These are phyloP conservation scores for Botryotinia convoluta DNA, from an alignment of 2,329 filamentous ascomycete species.

Conservation along the genomic window DNA sequence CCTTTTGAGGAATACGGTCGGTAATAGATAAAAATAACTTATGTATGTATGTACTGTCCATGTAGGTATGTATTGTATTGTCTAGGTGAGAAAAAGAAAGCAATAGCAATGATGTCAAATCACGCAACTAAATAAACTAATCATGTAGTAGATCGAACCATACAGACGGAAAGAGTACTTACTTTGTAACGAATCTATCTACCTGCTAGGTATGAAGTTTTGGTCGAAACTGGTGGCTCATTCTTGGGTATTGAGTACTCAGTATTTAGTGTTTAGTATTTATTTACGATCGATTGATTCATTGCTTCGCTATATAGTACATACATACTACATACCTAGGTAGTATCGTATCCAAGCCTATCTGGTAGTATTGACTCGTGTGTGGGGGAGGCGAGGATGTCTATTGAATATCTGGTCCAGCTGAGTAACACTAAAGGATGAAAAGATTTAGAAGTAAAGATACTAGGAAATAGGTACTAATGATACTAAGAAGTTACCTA, in stretches of 20 bases:
- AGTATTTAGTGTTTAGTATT: no score
- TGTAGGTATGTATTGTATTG: neutral
- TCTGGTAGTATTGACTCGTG: slow-evolving; percentile 1
- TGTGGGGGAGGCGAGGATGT: neutral
- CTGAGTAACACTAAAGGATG: neutral
- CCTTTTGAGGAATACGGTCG: neutral
- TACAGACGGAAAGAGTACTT: neutral
- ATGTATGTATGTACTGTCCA: neutral
- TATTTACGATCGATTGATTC: no score
- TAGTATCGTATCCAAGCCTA: no score
- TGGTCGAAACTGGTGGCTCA: neutral
- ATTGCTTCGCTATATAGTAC: no score
- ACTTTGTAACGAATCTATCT: neutral
- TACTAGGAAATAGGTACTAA: neutral
- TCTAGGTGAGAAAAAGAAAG: neutral
- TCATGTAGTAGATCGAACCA: neutral
- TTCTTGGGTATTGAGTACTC: neutral
- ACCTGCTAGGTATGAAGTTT: neutral
- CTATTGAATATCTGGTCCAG: neutral
- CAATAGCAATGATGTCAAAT: neutral
- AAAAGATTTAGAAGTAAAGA: neutral
- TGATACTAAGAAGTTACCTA: neutral
- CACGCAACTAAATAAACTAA: neutral
- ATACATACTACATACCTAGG: no score
- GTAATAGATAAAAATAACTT: neutral